Evolutionary conservation across 1,139 yeast species (phyloP).

Genomic region (Oligophagozyma castellii): DNA sequence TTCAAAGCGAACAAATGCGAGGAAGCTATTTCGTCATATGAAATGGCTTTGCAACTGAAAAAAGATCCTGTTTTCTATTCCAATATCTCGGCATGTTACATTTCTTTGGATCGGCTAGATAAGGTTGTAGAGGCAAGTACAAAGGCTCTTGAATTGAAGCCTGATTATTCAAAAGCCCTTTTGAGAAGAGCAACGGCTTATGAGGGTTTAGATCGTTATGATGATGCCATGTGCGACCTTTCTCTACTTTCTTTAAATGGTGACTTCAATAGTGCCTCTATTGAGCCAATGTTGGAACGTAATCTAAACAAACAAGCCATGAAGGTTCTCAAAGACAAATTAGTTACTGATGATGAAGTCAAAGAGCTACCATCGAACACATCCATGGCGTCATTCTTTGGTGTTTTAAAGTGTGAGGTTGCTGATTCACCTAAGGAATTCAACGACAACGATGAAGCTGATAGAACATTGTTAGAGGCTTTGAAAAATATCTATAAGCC

Average conservation of each 20-base stretch:
- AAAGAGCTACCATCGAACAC: slow-evolving; percentile 70
- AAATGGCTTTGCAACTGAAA: slow-evolving; percentile 59
- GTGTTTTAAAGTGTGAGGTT: slow-evolving; percentile 31
- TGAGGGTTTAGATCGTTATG: slow-evolving; percentile 61
- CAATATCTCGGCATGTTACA: slow-evolving; percentile 87
- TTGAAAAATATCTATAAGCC: slow-evolving; percentile 46
- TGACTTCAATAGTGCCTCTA: slow-evolving; percentile 60
- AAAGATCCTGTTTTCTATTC: slow-evolving; percentile 80
- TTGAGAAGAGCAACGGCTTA: slow-evolving; percentile 71
- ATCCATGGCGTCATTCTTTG: slow-evolving; percentile 69
- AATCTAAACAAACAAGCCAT: slow-evolving; percentile 64
- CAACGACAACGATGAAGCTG: slow-evolving; percentile 29
- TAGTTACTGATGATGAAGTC: slow-evolving; percentile 11
- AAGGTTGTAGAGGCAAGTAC: slow-evolving; percentile 79
- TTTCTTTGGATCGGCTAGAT: slow-evolving; percentile 62
- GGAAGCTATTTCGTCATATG: slow-evolving; percentile 60
- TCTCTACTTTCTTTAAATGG: slow-evolving; percentile 69
- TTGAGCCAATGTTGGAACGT: slow-evolving; percentile 73
- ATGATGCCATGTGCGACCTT: slow-evolving; percentile 79
- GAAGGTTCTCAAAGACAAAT: slow-evolving; percentile 46
- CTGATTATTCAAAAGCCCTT: slow-evolving; percentile 78
- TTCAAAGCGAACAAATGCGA: slow-evolving; percentile 57
- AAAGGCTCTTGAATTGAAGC: slow-evolving; percentile 67
- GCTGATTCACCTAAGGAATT: too few species aligned
- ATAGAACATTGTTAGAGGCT: slow-evolving; percentile 54